These are phyloP conservation scores for Mrakia frigida DNA, from an alignment of 768 basidiomycete species.

Conservation along the genomic window DNA sequence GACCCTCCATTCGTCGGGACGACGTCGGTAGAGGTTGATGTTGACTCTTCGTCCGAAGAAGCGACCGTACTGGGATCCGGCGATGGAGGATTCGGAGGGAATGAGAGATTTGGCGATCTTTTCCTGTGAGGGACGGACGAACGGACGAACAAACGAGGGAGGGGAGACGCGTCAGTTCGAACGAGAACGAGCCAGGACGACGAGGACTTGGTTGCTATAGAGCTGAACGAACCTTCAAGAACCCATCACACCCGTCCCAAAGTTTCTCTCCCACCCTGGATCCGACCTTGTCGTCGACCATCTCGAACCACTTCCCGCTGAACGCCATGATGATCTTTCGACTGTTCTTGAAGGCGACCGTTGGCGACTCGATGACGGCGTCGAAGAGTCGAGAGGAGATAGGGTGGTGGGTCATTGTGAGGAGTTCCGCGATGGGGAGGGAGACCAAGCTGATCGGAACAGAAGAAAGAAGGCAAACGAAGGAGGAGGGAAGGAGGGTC, in stretches of 20 bases:
- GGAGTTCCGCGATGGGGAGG: constrained; percentile 47
- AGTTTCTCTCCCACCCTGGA: constrained; percentile 85
- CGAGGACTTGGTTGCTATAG: neutral
- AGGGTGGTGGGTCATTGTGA: constrained; percentile 58
- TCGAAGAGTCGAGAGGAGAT: constrained; percentile 77
- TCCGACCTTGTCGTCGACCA: constrained; percentile 86
- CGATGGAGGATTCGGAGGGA: constrained; percentile 63
- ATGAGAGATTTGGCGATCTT: constrained; percentile 82
- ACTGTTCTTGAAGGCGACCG: constrained; percentile 48
- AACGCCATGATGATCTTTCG: constrained; percentile 62
- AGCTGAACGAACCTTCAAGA: constrained; percentile 64
- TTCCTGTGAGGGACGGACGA: constrained; percentile 54
- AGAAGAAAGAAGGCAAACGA: too few relatives aligned
- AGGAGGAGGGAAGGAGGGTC: neutral
- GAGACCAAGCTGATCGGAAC: constrained; percentile 50
- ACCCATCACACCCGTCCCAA: constrained; percentile 87
- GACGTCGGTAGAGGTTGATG: constrained; percentile 67
- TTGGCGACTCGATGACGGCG: constrained; percentile 59
- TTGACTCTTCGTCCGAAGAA: constrained; percentile 77
- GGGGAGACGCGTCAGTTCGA: constrained; percentile 6
- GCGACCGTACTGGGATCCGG: constrained; percentile 75
- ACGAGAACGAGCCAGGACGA: too few relatives aligned
- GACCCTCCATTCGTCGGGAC: constrained; percentile 78
- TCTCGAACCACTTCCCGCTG: constrained; percentile 64
- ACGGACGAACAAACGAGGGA: neutral